phyloP scores from a whole-genome alignment of 108 stramenopile genomes.

The Nitzschia putrida region DNA sequence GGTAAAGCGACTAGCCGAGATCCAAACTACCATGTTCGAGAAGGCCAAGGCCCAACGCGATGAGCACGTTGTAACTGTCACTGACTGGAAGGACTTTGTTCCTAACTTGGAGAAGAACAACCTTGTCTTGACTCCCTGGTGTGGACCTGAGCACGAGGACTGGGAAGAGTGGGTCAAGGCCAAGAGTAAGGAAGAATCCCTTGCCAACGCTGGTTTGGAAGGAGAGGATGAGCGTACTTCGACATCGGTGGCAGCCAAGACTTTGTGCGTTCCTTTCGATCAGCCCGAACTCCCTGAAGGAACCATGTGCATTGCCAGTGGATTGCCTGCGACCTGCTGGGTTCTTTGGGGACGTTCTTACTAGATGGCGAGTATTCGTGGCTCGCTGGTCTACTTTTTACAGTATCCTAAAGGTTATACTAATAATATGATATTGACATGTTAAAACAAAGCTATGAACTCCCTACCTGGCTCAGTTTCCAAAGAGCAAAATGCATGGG shows the following conservation, averaged over 20 bases:
- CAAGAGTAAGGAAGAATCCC: slow-evolving; percentile 88
- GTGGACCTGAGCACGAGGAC: slow-evolving; percentile 83
- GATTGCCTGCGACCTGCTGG: slow-evolving; percentile 95
- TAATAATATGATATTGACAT: no score
- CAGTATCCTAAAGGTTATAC: no score
- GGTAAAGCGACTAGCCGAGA: slow-evolving; percentile 71
- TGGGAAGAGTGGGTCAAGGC: slow-evolving; percentile 99
- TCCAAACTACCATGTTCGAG: slow-evolving; percentile 90
- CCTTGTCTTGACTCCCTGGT: slow-evolving; percentile 98
- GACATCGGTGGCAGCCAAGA: slow-evolving; percentile 97
- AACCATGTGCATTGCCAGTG: slow-evolving; percentile 96
- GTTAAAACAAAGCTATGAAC: no score
- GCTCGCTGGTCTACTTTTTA: no score
- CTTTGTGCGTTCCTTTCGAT: slow-evolving; percentile 96
- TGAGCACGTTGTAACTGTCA: slow-evolving; percentile 86
- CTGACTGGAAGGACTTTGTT: slow-evolving; percentile 98
- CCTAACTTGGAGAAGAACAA: slow-evolving; percentile 93
- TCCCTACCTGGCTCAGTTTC: no score
- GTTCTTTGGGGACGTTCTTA: slow-evolving; percentile 98
- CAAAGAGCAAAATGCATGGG: no score
- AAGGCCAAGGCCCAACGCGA: slow-evolving; percentile 91
- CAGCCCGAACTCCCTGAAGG: slow-evolving; percentile 96
- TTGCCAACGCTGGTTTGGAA: slow-evolving; percentile 60
- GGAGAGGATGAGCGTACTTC: slow-evolving; percentile 89
- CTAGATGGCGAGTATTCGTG: no score